Conservation (phyloP, 2,329 filamentous ascomycete species). For the Plectosphaerella plurivora region DNA sequence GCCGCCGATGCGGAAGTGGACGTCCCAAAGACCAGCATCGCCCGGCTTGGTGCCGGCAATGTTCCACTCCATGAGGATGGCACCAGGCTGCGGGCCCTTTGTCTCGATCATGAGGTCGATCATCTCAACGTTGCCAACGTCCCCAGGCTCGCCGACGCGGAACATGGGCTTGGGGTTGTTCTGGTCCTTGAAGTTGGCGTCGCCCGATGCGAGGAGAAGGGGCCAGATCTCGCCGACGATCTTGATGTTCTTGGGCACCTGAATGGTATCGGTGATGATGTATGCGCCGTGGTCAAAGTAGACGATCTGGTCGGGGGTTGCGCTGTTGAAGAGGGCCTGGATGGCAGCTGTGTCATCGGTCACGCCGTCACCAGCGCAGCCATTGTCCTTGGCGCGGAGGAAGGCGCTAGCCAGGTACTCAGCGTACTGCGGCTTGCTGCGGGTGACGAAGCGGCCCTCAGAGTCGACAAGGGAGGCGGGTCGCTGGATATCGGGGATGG, state of each 20-base stretch:
- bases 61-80: slow-evolving; percentile 91
- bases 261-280: slow-evolving; percentile 64
- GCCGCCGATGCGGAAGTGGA: slow-evolving; percentile 92
- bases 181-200: slow-evolving; percentile 65
- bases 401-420: slow-evolving; percentile 63
- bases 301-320: slow-evolving; percentile 59
- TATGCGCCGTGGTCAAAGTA: slow-evolving; percentile 77
- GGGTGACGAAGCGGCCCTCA: slow-evolving; percentile 69
- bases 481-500: slow-evolving; percentile 53
- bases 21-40: slow-evolving; percentile 82
- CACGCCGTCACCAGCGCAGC: slow-evolving; percentile 81
- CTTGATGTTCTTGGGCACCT: slow-evolving; percentile 72
- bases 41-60: slow-evolving; percentile 64
- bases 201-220: slow-evolving; percentile 77
- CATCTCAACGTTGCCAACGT: slow-evolving; percentile 79
- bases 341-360: slow-evolving; percentile 86
- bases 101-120: slow-evolving; percentile 84
- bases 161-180: slow-evolving; percentile 78
- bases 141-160: slow-evolving; percentile 74
- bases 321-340: slow-evolving; percentile 70
- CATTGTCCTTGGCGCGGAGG: slow-evolving; percentile 74
- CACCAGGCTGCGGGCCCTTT: slow-evolving; percentile 76
- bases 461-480: slow-evolving; percentile 60
- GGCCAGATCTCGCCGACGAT: slow-evolving; percentile 93
- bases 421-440: slow-evolving; percentile 86